Base-by-base conservation (phyloP, 2,329 filamentous ascomycete genomes). In the Botrytis fabae region DNA sequence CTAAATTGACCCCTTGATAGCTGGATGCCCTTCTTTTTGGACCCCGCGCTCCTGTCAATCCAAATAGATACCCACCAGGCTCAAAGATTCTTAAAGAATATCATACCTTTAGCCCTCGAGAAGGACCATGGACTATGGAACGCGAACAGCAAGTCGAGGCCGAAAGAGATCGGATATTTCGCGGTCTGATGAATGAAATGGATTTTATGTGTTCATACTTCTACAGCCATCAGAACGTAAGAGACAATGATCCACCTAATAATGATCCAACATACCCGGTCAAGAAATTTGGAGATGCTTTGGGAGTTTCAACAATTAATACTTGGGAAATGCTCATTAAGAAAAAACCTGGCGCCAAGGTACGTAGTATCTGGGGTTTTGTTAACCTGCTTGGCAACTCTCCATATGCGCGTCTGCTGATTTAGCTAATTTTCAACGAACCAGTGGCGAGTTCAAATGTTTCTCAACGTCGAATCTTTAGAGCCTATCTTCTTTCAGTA, bases 11-110 rank as follows among this genome's bases (percentile, higher is more conserved):
- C 65, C 4, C 25, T 42, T 14, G 1, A 38, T 18, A 68, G 65
- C n/a, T 68, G 6, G 65, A 68, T 20, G 65, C 65, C 3, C 35
- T 68, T 22, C 65, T 68, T n/a, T 35, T 68, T 9, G 65, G 65
- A 42, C 65, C 65, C n/a, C 65, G 65, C 6, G 9, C 18, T 16
- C 32, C 8, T 7, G 35, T 68, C 35, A 1, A 9, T 16, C 25
- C 54, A 35, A 4, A 40, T 57, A 18, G 65, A 68, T 57, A 8
- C 6, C 65, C 65, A 1, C 35, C 65, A 2, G 48, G 65, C 25
- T 1, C 65, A 14, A 68, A 32, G 14, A 57, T 68, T 2, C 65
- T 22, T 8, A 42, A 57, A 12, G 65, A 68, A 32, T 42, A 28
- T 10, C 48, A 68, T 16, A 57, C 35, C 25, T 57, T 57, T 5